Percentiles rank a stretch among this genome's conserved stretches.
Evolutionary conservation across 768 basidiomycete genomes (phyloP).

Genomic region (Boletus sp.): DNA sequence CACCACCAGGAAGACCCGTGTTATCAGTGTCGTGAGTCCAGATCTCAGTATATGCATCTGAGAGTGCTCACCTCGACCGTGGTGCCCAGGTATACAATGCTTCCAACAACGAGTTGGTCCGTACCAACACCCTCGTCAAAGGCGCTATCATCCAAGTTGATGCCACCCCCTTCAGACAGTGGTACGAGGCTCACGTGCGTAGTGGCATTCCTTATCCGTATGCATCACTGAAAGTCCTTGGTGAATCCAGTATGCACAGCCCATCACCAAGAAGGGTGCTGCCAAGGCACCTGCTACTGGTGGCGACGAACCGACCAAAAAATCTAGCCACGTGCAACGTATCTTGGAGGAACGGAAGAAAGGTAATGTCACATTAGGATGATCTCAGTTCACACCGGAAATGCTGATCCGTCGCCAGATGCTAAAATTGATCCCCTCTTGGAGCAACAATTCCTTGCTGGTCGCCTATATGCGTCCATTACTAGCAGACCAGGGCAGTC

Average conservation of each 20-base stretch:
- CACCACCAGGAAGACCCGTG: slow-evolving; percentile 90
- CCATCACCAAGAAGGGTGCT: slow-evolving; percentile 81
- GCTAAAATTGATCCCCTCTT: slow-evolving; percentile 90
- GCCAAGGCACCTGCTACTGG: slow-evolving; percentile 52
- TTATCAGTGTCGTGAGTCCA: slow-evolving; percentile 86
- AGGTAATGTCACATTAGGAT: slow-evolving; percentile 44
- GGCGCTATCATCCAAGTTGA: slow-evolving; percentile 95
- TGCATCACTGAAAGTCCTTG: slow-evolving; percentile 1
- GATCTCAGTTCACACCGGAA: background rate
- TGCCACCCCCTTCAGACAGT: slow-evolving; percentile 98
- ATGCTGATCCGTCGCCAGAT: slow-evolving; percentile 42
- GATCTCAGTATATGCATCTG: background rate
- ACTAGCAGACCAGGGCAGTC: slow-evolving; percentile 96
- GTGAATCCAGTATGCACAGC: slow-evolving; percentile 78
- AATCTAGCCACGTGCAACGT: slow-evolving; percentile 88
- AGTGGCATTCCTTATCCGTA: background rate
- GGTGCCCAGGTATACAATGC: slow-evolving; percentile 86
- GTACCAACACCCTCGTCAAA: slow-evolving; percentile 99
- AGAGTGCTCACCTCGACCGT: slow-evolving; percentile 4
- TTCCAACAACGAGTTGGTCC: slow-evolving; percentile 99
- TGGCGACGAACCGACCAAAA: slow-evolving; percentile 62
- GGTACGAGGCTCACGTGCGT: slow-evolving; percentile 97
- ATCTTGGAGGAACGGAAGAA: slow-evolving; percentile 88
- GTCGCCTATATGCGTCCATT: slow-evolving; percentile 92
- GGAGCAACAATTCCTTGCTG: slow-evolving; percentile 87